phyloP scores from a whole-genome alignment of 176 grass and related monocot species.

The Bolboschoenus planiculmis region DNA sequence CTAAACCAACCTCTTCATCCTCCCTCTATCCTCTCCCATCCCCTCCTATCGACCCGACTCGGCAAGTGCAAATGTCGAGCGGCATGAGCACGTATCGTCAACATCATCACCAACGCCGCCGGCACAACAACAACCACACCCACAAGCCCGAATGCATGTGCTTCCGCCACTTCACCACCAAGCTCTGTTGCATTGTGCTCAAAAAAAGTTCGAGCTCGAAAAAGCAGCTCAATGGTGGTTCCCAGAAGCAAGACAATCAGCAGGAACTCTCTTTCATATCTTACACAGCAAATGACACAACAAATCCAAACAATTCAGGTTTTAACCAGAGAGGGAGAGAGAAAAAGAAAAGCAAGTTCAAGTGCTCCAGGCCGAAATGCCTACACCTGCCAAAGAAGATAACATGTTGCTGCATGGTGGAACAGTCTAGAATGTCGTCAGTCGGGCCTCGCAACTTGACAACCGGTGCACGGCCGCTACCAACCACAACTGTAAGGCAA shows the following conservation, averaged over 20 bases:
- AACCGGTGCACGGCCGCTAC: background rate
- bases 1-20: background rate
- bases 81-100: background rate
- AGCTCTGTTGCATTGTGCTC: conserved; percentile 17
- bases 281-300: background rate
- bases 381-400: conserved; percentile 19
- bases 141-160: conserved; percentile 23
- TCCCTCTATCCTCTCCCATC: conserved; percentile 8
- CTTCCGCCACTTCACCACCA: conserved; percentile 5
- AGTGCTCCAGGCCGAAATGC: conserved; percentile 8
- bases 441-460: background rate
- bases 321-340: background rate
- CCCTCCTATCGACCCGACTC: background rate
- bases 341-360: conserved; percentile 21
- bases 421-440: conserved; percentile 18
- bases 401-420: conserved; percentile 8
- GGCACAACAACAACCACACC: background rate
- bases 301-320: background rate
- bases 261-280: conserved; percentile 22
- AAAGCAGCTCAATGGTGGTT: background rate
- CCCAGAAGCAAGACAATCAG: background rate
- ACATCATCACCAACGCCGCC: conserved; percentile 6
- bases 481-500: conserved; percentile 4
- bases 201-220: background rate
- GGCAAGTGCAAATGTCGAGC: conserved; percentile 8